These are phyloP conservation scores for Notholithocarpus densiflorus DNA, from an alignment of 306 rosid genomes.

Conservation along the genomic window DNA sequence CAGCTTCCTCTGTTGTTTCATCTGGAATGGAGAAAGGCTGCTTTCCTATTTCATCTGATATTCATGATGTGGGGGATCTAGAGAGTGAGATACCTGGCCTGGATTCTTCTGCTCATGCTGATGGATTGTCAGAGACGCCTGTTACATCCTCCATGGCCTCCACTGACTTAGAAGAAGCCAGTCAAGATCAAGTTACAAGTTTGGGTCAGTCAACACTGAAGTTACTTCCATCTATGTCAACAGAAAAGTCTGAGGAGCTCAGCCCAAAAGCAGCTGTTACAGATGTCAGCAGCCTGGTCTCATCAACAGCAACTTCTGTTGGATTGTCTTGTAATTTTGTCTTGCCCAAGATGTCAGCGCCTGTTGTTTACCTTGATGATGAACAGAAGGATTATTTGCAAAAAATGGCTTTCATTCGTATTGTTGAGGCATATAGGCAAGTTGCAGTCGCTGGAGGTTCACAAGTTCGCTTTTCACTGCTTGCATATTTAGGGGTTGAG, in stretches of 20 bases:
- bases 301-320: conserved; percentile 81
- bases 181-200: conserved; percentile 64
- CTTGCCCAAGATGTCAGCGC: conserved; percentile 90
- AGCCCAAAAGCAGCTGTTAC: conserved; percentile 73
- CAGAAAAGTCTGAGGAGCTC: conserved; percentile 84
- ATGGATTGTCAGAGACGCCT: conserved; percentile 47
- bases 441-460: conserved; percentile 72
- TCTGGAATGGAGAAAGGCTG: conserved; percentile 50
- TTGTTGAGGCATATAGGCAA: conserved; percentile 82
- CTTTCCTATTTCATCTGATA: conserved; percentile 39
- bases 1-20: conserved; percentile 45
- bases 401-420: conserved; percentile 57
- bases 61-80: conserved; percentile 51
- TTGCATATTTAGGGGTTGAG: conserved; percentile 80
- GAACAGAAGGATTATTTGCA: conserved; percentile 85
- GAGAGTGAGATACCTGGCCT: conserved; percentile 95
- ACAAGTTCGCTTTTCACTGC: conserved; percentile 66
- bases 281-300: conserved; percentile 66
- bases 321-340: conserved; percentile 58
- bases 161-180: conserved; percentile 62
- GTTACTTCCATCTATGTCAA: conserved; percentile 63
- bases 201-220: conserved; percentile 49
- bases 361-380: conserved; percentile 83
- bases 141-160: conserved; percentile 58
- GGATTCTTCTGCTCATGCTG: conserved; percentile 63